Conservation (phyloP, 768 basidiomycete species). For the Grammothele lineata region DNA sequence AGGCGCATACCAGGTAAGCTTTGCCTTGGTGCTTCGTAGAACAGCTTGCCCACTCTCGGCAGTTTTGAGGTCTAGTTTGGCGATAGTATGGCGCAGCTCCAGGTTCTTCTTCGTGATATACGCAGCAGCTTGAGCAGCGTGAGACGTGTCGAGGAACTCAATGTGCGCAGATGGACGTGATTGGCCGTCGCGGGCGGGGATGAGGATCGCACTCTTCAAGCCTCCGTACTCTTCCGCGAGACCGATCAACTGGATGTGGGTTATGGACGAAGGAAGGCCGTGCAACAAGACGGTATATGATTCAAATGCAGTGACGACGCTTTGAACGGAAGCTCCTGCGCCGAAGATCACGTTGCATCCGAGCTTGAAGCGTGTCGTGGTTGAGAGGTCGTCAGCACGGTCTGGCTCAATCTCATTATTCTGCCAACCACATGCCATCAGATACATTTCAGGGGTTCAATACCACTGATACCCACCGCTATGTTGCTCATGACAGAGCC, state of each 20-base stretch:
- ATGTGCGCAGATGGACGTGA: conserved; percentile 15
- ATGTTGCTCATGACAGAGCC: too few species aligned
- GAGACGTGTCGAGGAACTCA: conserved; percentile 26
- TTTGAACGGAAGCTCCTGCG: conserved; percentile 25
- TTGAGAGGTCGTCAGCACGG: background rate
- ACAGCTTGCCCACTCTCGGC: conserved; percentile 16
- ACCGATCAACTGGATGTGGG: conserved; percentile 26
- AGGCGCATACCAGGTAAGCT: conserved; percentile 43
- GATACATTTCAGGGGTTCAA: background rate
- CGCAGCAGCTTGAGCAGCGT: conserved; percentile 32
- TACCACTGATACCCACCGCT: too few species aligned
- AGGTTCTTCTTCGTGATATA: conserved; percentile 3
- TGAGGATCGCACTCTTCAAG: conserved; percentile 23
- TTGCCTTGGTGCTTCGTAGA: conserved; percentile 30
- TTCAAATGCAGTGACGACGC: conserved; percentile 37
- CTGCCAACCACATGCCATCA: background rate
- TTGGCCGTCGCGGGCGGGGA: conserved; percentile 10
- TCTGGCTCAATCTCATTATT: background rate
- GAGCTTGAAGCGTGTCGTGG: conserved; percentile 23
- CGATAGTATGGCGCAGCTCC: conserved; percentile 26
- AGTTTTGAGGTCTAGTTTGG: conserved; percentile 25
- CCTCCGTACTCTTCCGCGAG: conserved; percentile 31
- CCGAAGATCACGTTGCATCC: conserved; percentile 33
- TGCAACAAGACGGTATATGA: conserved; percentile 35
- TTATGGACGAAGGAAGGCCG: conserved; percentile 33